phyloP scores from a whole-genome alignment of 257 asterid species.

The Solanum pennellii region DNA sequence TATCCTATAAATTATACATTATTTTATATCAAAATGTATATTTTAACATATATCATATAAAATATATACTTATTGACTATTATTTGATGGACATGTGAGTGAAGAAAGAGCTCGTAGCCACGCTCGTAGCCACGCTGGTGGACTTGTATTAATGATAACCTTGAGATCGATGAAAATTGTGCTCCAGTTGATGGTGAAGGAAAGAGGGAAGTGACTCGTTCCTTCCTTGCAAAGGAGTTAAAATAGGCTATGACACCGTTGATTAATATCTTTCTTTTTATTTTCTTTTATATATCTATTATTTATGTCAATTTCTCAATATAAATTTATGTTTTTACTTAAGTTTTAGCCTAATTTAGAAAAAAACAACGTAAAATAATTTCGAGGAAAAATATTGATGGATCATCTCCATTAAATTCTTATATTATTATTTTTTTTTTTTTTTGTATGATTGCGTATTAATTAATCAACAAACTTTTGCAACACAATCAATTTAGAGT shows the following conservation, averaged over 20 bases:
- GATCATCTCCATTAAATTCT: not conserved
- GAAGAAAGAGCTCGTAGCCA: not conserved
- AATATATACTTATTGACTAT: not conserved
- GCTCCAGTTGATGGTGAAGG: not conserved
- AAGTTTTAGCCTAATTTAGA: not conserved
- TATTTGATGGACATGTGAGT: not conserved
- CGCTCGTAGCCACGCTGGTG: not conserved
- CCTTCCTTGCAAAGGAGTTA: not conserved
- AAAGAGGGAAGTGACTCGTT: not conserved
- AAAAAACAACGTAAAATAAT: not conserved
- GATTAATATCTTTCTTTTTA: no score
- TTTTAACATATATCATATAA: not conserved
- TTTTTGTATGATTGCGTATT: no score
- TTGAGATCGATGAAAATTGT: fast-evolving
- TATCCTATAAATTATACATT: not conserved
- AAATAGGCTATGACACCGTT: not conserved
- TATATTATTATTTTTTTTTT: no score
- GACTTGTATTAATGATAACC: not conserved
- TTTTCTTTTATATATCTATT: not conserved
- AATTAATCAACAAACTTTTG: not conserved
- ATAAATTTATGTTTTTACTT: not conserved
- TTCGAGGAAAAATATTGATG: not conserved
- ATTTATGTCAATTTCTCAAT: not conserved
- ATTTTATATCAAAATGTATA: not conserved
- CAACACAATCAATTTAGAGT: not conserved